Base-by-base conservation (phyloP, 805 yeast species). In the Candida maltosa region DNA sequence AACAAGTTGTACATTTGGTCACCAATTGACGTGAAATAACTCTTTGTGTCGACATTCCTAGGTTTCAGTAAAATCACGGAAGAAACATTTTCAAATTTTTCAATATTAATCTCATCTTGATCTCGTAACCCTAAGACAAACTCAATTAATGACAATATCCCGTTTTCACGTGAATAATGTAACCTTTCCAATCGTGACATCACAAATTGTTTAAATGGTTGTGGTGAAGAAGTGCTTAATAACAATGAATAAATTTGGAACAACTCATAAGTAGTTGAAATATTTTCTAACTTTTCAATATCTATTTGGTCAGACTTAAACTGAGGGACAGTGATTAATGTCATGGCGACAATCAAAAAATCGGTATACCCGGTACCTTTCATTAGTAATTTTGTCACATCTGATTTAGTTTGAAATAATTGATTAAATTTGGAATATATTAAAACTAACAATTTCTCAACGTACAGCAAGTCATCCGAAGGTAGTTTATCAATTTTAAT, bases 121-220 rank as follows among this genome's bases (percentile, higher is more conserved):
- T 87, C 94, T 38, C 96, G 65, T 17, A 85, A 64, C 0, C 95
- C 95, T 10, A 84, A 64, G 1, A 85, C 68, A 42, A 85, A 78
- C 55, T 91, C 97, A 19, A 88, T 69, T 32, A 91, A 58, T 2
- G 88, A 70, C 19, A 75, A 58, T 2, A 93, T 77, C 0, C 97
- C 97, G 48, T 83, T 80, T 1, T 58, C 39, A 16, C 47, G 54
- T 2, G 71, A 56, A 16, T 94, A 70, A 1, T 84, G 83, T 18
- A 87, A 56, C 3, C 54, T 41, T 1, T 82, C 73, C 3, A 91
- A 62, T 31, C 70, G 64, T 0, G 58, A 40, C 31, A 81, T 55
- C 4, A 85, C 65, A 38, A 70, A 62, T 5, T 44, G 44, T 31
- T 70, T 69, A 47, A 78, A 78, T 54, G 63, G 65, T 0, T 59